Percentiles rank a stretch among this genome's conserved stretches.
Conservation (phyloP, 768 basidiomycete genomes). For the Pisolithus albus region DNA sequence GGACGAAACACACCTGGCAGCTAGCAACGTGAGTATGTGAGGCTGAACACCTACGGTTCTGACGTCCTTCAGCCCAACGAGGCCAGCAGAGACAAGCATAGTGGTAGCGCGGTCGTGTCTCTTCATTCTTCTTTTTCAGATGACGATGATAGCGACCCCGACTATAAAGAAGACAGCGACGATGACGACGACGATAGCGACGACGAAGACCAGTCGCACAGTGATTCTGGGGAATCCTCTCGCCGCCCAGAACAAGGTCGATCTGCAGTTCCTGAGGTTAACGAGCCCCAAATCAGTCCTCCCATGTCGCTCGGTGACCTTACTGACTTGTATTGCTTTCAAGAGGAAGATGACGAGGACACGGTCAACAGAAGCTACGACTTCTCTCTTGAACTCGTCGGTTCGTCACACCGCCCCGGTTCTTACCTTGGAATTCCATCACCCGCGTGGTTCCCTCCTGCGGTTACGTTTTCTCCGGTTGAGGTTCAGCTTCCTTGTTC, state of each 20-base stretch:
- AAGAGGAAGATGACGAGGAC: not conserved
- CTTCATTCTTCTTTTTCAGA: not conserved
- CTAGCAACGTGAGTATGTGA: not conserved
- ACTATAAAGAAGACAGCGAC: not conserved
- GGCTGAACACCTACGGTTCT: not conserved
- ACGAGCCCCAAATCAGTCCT: not conserved
- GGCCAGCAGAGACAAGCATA: not conserved
- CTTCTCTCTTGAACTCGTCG: slow-evolving; percentile 2
- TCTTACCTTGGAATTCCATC: slow-evolving; percentile 3
- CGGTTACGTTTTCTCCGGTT: not conserved
- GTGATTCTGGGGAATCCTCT: not conserved
- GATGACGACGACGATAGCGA: not conserved
- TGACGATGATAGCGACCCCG: not conserved
- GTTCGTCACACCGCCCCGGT: slow-evolving; percentile 2
- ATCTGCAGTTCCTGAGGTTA: not conserved
- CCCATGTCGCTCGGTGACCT: not conserved
- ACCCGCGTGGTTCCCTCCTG: not conserved
- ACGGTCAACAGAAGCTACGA: slow-evolving; percentile 2
- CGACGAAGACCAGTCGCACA: not conserved
- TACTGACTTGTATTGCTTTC: not conserved
- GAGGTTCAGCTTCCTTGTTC: not conserved
- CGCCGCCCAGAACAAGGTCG: not conserved
- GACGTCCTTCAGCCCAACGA: not conserved
- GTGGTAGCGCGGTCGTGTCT: not conserved
- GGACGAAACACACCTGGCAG: not conserved